Evolutionary conservation across 176 grass and related monocot genomes (phyloP).

Genomic region (Eragrostis nindensis): DNA sequence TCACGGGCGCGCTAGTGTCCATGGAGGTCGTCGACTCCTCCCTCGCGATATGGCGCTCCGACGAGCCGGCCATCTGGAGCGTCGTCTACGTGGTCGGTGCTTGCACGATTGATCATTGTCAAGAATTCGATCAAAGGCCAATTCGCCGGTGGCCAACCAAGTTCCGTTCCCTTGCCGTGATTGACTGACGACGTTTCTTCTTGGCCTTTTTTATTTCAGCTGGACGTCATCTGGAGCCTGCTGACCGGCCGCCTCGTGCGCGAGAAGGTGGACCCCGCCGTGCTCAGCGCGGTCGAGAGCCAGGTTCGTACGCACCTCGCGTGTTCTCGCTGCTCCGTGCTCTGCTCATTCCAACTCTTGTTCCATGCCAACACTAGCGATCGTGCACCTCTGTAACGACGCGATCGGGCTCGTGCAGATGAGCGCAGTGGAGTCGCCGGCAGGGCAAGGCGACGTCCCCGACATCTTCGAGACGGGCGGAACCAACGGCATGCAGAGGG

Average conservation of each 20-base stretch:
- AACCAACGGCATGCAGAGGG: slow-evolving; percentile 46
- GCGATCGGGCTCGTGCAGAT: slow-evolving; percentile 36
- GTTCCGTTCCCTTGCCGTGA: neutral
- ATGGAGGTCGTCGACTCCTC: slow-evolving; percentile 64
- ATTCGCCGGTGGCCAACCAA: neutral
- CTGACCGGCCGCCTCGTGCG: slow-evolving; percentile 65
- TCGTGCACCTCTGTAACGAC: neutral
- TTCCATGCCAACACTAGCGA: too few relatives aligned
- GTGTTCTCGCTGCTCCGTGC: neutral
- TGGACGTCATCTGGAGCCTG: slow-evolving; percentile 62
- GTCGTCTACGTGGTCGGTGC: slow-evolving; percentile 58
- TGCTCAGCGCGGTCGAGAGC: slow-evolving; percentile 71
- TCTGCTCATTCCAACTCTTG: neutral
- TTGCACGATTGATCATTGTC: neutral
- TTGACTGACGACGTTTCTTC: neutral
- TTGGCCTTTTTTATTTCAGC: slow-evolving; percentile 26
- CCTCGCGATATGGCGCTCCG: slow-evolving; percentile 54
- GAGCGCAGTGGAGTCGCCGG: slow-evolving; percentile 54
- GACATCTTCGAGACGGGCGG: slow-evolving; percentile 70
- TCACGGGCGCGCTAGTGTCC: slow-evolving; percentile 62
- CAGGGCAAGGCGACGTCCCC: slow-evolving; percentile 17
- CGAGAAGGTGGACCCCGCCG: slow-evolving; percentile 66
- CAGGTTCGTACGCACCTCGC: slow-evolving; percentile 37
- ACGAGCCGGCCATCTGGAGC: slow-evolving; percentile 57
- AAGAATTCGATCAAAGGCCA: neutral